phyloP scores from a whole-genome alignment of 2,329 filamentous ascomycete species.

The Alternaria alternata region DNA sequence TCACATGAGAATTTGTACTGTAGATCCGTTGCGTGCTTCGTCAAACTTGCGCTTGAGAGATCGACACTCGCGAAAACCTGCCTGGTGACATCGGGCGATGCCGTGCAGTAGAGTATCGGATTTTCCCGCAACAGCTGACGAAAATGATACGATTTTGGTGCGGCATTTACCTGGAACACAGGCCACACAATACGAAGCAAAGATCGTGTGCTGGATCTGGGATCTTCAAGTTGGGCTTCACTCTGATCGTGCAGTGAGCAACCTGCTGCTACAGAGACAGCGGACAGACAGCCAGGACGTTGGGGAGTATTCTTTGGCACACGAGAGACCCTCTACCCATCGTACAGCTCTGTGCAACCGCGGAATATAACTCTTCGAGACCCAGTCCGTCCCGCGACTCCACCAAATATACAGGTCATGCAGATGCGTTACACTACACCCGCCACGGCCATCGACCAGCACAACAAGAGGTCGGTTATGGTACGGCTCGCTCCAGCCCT shows the following conservation, averaged over 20 bases:
- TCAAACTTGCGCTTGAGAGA: slow-evolving; percentile 4
- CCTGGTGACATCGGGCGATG: slow-evolving; percentile 3
- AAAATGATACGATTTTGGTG: slow-evolving; percentile 1
- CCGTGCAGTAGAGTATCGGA: background rate
- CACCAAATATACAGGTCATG: background rate
- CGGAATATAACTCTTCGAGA: background rate
- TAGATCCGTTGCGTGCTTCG: background rate
- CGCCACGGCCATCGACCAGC: background rate
- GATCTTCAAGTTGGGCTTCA: background rate
- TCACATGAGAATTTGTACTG: background rate
- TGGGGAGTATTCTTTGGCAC: background rate
- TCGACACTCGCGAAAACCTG: slow-evolving; percentile 4
- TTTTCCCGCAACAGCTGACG: slow-evolving; percentile 3
- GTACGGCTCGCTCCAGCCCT: slow-evolving; percentile 2
- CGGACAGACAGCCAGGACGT: background rate
- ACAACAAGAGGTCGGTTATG: background rate
- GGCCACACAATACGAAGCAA: background rate
- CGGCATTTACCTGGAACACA: background rate
- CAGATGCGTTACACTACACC: background rate
- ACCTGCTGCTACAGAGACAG: background rate
- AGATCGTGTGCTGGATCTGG: background rate
- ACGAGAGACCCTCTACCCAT: background rate
- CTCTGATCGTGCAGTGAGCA: background rate
- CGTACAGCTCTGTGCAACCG: background rate
- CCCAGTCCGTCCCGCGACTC: background rate